A percentile compares a stretch with the other conserved stretches of the same genome.
Conservation (phyloP, 805 yeast species). For the Candida endomychidarum region DNA sequence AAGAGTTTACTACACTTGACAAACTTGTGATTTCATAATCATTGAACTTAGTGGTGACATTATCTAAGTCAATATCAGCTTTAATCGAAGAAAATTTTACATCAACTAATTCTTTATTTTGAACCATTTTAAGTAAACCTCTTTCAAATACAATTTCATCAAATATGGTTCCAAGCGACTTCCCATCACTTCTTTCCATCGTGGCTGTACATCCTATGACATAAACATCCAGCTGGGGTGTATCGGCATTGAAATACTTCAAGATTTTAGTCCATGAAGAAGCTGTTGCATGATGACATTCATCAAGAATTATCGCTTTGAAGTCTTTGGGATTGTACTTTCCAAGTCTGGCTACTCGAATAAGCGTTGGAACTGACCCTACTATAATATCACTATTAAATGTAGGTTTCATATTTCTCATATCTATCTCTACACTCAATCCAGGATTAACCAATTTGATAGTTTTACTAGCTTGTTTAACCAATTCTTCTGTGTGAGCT, state of each 20-base stretch:
- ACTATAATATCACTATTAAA: slow-evolving; percentile 62
- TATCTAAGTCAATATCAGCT: slow-evolving; percentile 44
- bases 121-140: slow-evolving; percentile 63
- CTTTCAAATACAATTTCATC: slow-evolving; percentile 75
- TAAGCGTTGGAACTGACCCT: slow-evolving; percentile 73
- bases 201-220: slow-evolving; percentile 91
- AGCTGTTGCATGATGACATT: slow-evolving; percentile 90
- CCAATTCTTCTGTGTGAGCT: slow-evolving; percentile 81
- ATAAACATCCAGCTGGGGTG: slow-evolving; percentile 43
- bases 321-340: slow-evolving; percentile 57
- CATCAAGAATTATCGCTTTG: slow-evolving; percentile 80
- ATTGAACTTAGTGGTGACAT: slow-evolving; percentile 31
- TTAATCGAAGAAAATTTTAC: slow-evolving; percentile 62
- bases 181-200: slow-evolving; percentile 70
- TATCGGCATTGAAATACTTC: slow-evolving; percentile 53
- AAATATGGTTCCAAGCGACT: slow-evolving; percentile 55
- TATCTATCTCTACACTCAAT: slow-evolving; percentile 60
- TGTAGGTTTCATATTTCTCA: slow-evolving; percentile 53
- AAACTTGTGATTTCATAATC: slow-evolving; percentile 58
- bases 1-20: slow-evolving; percentile 54
- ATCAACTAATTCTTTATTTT: slow-evolving; percentile 67
- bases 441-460: slow-evolving; percentile 50
- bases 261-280: slow-evolving; percentile 59
- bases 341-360: slow-evolving; percentile 45
- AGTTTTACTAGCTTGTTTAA: slow-evolving; percentile 62